phyloP scores from a whole-genome alignment of 257 asterid genomes.

The Leptodermis oblonga region DNA sequence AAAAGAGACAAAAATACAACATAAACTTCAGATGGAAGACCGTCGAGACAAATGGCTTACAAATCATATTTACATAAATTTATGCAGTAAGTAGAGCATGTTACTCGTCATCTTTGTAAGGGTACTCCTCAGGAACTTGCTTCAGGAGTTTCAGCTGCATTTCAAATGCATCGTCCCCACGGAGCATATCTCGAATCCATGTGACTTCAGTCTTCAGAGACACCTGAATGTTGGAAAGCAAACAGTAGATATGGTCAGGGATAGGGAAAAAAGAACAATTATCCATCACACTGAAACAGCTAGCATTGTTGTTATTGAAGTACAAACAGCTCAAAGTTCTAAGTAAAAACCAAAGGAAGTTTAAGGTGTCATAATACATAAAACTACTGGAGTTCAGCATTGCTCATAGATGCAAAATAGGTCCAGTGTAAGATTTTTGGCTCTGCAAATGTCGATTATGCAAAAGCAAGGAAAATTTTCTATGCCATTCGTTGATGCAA shows the following conservation, averaged over 20 bases:
- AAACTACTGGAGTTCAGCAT: not conserved
- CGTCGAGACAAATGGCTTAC: not conserved
- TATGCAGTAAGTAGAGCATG: slow-evolving; percentile 10
- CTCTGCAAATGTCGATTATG: not conserved
- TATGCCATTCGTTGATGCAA: not conserved
- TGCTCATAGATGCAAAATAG: not conserved
- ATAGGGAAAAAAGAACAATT: not conserved
- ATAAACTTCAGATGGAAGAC: not conserved
- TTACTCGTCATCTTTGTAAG: slow-evolving; percentile 95
- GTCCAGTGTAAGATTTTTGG: not conserved
- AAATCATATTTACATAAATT: slow-evolving; percentile 21
- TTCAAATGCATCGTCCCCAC: slow-evolving; percentile 95
- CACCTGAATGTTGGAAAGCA: slow-evolving; percentile 41
- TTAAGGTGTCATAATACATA: not conserved
- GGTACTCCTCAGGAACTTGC: slow-evolving; percentile 98
- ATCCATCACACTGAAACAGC: not conserved
- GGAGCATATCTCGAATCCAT: slow-evolving; percentile 95
- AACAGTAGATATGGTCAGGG: not conserved
- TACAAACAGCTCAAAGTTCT: not conserved
- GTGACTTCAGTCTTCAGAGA: slow-evolving; percentile 96
- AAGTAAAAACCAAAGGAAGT: not conserved
- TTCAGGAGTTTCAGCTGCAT: slow-evolving; percentile 87
- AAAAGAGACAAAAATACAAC: not conserved
- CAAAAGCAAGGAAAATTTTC: not conserved
- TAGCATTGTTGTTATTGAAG: not conserved